These are phyloP conservation scores for Leccinum subrobustum DNA, from an alignment of 1,284 basidiomycete genomes.

Conservation along the genomic window DNA sequence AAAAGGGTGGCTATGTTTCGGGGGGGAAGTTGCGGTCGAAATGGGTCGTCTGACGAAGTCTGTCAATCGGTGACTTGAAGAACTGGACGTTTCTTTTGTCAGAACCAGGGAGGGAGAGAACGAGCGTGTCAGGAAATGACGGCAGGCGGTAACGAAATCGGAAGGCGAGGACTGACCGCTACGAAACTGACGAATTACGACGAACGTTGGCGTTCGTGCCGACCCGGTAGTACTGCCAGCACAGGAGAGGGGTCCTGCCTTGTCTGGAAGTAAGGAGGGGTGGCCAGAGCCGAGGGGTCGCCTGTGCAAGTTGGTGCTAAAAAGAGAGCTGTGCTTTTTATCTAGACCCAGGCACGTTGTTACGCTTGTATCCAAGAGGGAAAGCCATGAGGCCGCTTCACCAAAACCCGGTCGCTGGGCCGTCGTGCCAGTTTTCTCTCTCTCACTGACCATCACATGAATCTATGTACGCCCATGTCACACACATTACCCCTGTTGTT, in stretches of 20 bases:
- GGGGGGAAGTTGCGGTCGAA: neutral
- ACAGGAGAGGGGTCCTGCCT: constrained; percentile 11
- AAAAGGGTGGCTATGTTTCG: neutral
- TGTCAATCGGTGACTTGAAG: neutral
- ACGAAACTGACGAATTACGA: constrained; percentile 19
- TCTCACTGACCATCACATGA: neutral
- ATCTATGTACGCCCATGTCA: constrained; percentile 6
- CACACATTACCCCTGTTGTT: neutral
- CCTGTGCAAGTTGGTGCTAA: neutral
- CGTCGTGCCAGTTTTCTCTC: constrained; percentile 12
- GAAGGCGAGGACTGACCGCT: constrained; percentile 11
- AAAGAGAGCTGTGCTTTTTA: constrained; percentile 16
- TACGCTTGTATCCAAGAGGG: constrained; percentile 5
- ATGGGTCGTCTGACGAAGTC: constrained; percentile 5
- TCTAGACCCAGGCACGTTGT: constrained; percentile 18
- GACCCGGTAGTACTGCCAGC: neutral
- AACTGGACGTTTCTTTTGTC: neutral
- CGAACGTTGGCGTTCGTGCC: constrained; percentile 27
- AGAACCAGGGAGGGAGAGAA: constrained; percentile 5
- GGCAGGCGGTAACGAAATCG: constrained; percentile 19
- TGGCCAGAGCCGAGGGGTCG: constrained; percentile 4
- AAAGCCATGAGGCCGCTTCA: constrained; percentile 8
- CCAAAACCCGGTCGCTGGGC: constrained; percentile 20
- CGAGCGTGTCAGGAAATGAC: constrained; percentile 15
- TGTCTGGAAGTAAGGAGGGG: constrained; percentile 11